Percentiles rank a stretch among this genome's conserved stretches.
Evolutionary conservation across 352 stramenopile species (phyloP).

Genomic region (Paralagenidium karlingii): DNA sequence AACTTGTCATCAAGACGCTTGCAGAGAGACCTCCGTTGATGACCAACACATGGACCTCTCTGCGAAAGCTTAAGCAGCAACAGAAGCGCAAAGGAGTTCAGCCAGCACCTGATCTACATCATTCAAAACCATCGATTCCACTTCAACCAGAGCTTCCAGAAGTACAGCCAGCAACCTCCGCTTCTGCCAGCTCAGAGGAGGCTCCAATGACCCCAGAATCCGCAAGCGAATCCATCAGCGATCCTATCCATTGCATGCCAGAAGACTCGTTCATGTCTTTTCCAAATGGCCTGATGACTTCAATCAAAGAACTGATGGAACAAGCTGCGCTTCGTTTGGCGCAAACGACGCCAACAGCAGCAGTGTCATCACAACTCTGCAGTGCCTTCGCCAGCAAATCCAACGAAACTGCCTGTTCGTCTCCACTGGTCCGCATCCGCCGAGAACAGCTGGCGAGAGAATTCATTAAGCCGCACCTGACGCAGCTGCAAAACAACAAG

Average conservation of each 20-base stretch:
- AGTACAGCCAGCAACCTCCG: background rate
- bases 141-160: background rate
- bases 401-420: background rate
- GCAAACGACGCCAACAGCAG: background rate
- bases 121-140: background rate
- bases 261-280: conserved; percentile 39
- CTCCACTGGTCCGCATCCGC: conserved; percentile 19
- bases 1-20: conserved; percentile 25
- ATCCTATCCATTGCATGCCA: conserved; percentile 11
- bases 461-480: conserved; percentile 17
- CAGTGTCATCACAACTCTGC: background rate
- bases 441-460: conserved; percentile 35
- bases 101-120: background rate
- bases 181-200: too few species aligned
- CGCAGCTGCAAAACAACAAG: conserved; percentile 17
- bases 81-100: conserved; percentile 10
- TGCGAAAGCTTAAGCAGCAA: conserved; percentile 16
- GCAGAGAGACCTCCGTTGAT: conserved; percentile 32
- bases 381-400: background rate
- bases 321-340: too few species aligned
- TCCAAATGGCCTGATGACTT: conserved; percentile 35
- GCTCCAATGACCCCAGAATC: background rate
- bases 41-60: conserved; percentile 33
- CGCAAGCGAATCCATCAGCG: background rate
- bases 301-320: too few species aligned